Conservation (phyloP, 345 rosid genomes). For the Combretum micranthum region DNA sequence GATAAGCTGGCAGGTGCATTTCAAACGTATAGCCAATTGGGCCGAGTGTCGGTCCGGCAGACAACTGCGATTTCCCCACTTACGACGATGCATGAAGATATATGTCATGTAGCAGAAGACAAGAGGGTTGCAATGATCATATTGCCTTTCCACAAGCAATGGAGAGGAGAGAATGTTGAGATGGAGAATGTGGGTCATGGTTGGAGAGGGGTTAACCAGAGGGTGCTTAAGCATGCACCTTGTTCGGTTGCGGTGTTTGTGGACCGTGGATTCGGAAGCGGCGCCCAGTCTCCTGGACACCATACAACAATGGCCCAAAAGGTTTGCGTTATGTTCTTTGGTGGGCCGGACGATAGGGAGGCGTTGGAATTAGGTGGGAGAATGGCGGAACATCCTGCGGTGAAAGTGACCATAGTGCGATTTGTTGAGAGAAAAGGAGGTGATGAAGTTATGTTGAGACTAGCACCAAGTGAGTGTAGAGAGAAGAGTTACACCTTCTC, state of each 20-base stretch:
- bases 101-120: constrained; percentile 69
- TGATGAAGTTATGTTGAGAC: constrained; percentile 27
- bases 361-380: constrained; percentile 65
- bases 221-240: constrained; percentile 59
- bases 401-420: constrained; percentile 42
- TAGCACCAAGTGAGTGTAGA: constrained; percentile 24
- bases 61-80: constrained; percentile 54
- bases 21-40: constrained; percentile 64
- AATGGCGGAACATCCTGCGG: constrained; percentile 69
- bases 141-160: constrained; percentile 67
- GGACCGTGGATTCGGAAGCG: constrained; percentile 72
- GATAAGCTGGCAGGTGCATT: constrained; percentile 53
- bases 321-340: constrained; percentile 61
- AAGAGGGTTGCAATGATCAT: constrained; percentile 57
- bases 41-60: constrained; percentile 55
- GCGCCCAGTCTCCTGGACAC: constrained; percentile 16
- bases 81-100: constrained; percentile 70
- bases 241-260: constrained; percentile 76
- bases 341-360: constrained; percentile 83
- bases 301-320: constrained; percentile 20
- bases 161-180: constrained; percentile 42
- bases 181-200: constrained; percentile 60
- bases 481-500: constrained; percentile 50
- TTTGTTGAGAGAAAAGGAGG: constrained; percentile 34
- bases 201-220: constrained; percentile 72